A percentile compares a stretch with the other conserved stretches of the same genome.
These are phyloP conservation scores for Verticillium isaacii DNA, from an alignment of 2,329 filamentous ascomycete genomes.

Conservation along the genomic window DNA sequence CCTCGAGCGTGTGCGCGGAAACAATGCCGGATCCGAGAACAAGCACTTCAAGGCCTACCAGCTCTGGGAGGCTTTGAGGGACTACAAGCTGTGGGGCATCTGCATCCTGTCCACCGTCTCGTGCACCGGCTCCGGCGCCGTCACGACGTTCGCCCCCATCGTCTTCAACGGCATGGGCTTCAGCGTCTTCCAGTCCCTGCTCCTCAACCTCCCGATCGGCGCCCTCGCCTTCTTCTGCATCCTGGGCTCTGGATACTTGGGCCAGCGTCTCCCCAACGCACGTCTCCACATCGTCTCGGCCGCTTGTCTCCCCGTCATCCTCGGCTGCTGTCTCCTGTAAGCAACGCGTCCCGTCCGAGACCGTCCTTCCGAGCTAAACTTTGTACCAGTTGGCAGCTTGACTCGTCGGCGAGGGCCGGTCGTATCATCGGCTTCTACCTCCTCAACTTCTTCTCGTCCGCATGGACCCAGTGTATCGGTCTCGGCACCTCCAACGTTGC, in stretches of 20 bases:
- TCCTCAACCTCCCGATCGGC: slow-evolving; percentile 26
- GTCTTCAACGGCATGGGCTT: slow-evolving; percentile 30
- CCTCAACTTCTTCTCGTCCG: slow-evolving; percentile 24
- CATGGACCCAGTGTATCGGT: slow-evolving; percentile 19
- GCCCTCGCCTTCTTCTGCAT: slow-evolving; percentile 24
- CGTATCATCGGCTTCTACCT: slow-evolving; percentile 23
- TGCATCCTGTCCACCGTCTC: slow-evolving; percentile 22
- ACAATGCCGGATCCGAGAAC: slow-evolving; percentile 21
- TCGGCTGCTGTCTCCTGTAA: slow-evolving; percentile 22
- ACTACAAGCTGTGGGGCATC: slow-evolving; percentile 24
- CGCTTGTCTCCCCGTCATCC: slow-evolving; percentile 20
- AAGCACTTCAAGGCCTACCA: slow-evolving; percentile 20
- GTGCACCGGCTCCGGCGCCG: slow-evolving; percentile 22
- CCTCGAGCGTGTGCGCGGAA: slow-evolving; percentile 19
- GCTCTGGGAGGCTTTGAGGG: slow-evolving; percentile 19
- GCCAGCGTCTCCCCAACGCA: slow-evolving; percentile 11
- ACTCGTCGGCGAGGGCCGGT: slow-evolving; percentile 13
- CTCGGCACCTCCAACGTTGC: slow-evolving; percentile 16
- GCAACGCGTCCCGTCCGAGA: not conserved
- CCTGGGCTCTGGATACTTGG: slow-evolving; percentile 23
- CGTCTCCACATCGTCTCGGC: slow-evolving; percentile 20
- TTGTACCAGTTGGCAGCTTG: slow-evolving; percentile 17
- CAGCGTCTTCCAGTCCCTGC: slow-evolving; percentile 23
- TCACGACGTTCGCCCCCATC: slow-evolving; percentile 24
- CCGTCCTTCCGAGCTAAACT: no score